A percentile compares a stretch with the other conserved stretches of the same genome.
Evolutionary conservation across 1,284 basidiomycete genomes (phyloP).

Genomic region (Filobasidium uniguttulatum): DNA sequence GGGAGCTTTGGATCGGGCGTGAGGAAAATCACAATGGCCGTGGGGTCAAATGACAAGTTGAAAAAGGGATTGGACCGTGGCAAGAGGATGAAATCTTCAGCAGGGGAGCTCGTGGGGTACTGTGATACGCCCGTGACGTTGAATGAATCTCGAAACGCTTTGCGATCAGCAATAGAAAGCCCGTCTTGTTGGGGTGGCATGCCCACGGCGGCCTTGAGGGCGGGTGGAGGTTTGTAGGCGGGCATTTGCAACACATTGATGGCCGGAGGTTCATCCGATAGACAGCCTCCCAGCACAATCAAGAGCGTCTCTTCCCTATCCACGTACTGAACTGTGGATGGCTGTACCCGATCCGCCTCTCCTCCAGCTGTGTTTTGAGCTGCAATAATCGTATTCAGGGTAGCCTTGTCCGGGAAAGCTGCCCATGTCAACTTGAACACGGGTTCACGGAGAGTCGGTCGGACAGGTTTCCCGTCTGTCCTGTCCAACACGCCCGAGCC

Average conservation of each 20-base stretch:
- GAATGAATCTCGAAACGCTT: constrained; percentile 54
- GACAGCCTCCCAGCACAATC: constrained; percentile 62
- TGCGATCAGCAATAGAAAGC: constrained; percentile 45
- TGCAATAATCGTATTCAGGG: constrained; percentile 24
- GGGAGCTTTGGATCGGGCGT: constrained; percentile 28
- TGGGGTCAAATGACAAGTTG: constrained; percentile 53
- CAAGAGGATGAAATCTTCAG: constrained; percentile 67
- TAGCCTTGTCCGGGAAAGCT: constrained; percentile 46
- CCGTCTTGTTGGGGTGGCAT: constrained; percentile 37
- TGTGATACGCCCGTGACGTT: constrained; percentile 46
- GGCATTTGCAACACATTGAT: constrained; percentile 60
- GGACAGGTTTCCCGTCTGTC: constrained; percentile 8
- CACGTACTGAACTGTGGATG: constrained; percentile 31
- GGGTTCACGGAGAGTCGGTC: constrained; percentile 48
- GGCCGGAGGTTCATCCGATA: constrained; percentile 46
- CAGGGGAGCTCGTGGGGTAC: constrained; percentile 48
- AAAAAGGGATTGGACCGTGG: constrained; percentile 62
- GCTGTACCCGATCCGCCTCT: constrained; percentile 22
- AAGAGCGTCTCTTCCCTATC: constrained; percentile 54
- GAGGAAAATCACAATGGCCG: constrained; percentile 45
- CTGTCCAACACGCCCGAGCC: constrained; percentile 31
- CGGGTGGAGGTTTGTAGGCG: constrained; percentile 47
- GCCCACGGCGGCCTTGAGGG: neutral
- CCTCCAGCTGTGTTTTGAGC: constrained; percentile 21
- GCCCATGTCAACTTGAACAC: constrained; percentile 84